Base-by-base conservation (phyloP, 2,329 filamentous ascomycete species). In the Ceratocystis papillata region DNA sequence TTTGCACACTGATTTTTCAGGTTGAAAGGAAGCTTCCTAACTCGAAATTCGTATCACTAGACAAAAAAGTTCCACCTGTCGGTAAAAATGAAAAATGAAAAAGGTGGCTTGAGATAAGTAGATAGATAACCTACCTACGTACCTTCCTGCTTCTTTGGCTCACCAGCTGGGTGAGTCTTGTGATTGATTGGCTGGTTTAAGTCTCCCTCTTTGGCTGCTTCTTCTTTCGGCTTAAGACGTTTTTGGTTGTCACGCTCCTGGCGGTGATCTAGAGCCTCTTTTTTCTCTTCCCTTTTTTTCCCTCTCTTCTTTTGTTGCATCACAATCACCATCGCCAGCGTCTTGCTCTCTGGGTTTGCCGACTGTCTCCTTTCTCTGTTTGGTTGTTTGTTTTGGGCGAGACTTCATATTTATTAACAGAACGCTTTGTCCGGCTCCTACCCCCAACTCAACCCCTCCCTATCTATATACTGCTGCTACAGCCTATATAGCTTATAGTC, bases 11-110 rank as follows among this genome's bases (percentile, higher is more conserved):
- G 30, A 25, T n/a, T 59, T 17, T 30, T 15, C 37, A 41, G 12
- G 20, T 28, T 53, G 28, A n/a, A 30, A 59, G 55, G 55, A 37
- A 59, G 55, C 55, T 59, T 59, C 55, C 55, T n/a, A 7, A 59
- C 37, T 37, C 6, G 20, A 15, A 59, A 37, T 30, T n/a, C 28
- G 10, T 37, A 37, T 59, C 28, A 59, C 28, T 33, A 25, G 7
- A 50, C 22, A 53, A 15, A 48, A 22, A 48, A 48, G 8, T 53
- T 28, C 20, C 25, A 25, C 48, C 48, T 53, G n/a, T n/a, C 20
- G 46, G 17, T 22, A 20, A n/a, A 48, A 20, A n/a, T 3, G 46
- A 48, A n/a, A 22, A 22, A 25, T 1, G 5, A 22, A 50, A 8
- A 22, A 10, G 5, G 48, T 20, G 48, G n/a, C 48, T 10, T 50